A percentile compares a stretch with the other conserved stretches of the same genome.
phyloP scores from a whole-genome alignment of 257 asterid genomes.

The Sherardia arvensis region DNA sequence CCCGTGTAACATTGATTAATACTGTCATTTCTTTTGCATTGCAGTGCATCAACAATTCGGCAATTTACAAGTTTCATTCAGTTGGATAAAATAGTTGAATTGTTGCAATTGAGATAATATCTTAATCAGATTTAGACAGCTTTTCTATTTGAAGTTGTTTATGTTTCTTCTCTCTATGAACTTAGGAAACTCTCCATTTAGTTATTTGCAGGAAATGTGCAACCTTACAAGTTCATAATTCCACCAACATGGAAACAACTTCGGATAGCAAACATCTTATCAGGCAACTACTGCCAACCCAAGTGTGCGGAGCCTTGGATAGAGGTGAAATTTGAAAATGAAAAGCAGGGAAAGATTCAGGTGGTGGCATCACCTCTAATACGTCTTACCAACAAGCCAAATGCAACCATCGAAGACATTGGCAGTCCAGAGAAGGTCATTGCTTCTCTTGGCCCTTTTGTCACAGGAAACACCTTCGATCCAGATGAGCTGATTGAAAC shows the following conservation, averaged over 20 bases:
- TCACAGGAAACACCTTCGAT: conserved; percentile 78
- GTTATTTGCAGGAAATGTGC: conserved; percentile 94
- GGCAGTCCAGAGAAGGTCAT: conserved; percentile 86
- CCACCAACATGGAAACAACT: conserved; percentile 95
- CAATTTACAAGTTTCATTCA: neutral
- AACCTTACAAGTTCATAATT: conserved; percentile 86
- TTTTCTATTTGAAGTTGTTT: neutral
- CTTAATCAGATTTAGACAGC: neutral
- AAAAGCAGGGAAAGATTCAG: conserved; percentile 73
- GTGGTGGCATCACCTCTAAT: conserved; percentile 92
- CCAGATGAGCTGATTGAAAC: conserved; percentile 82
- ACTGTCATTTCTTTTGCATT: neutral
- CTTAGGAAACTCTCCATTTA: conserved; percentile 74
- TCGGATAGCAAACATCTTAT: conserved; percentile 80
- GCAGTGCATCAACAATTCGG: neutral
- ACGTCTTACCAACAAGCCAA: conserved; percentile 88
- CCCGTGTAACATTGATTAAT: neutral
- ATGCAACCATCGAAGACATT: conserved; percentile 85
- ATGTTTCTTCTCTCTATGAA: conserved; percentile 17
- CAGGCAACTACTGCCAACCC: conserved; percentile 98
- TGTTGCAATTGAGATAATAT: neutral
- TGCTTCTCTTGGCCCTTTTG: conserved; percentile 95
- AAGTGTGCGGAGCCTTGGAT: conserved; percentile 99
- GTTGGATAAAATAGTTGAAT: neutral
- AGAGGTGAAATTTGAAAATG: conserved; percentile 90